Percentiles rank a stretch among this genome's conserved stretches.
These are phyloP conservation scores for Diutina sp. DNA, from an alignment of 1,139 yeast species.

Conservation along the genomic window DNA sequence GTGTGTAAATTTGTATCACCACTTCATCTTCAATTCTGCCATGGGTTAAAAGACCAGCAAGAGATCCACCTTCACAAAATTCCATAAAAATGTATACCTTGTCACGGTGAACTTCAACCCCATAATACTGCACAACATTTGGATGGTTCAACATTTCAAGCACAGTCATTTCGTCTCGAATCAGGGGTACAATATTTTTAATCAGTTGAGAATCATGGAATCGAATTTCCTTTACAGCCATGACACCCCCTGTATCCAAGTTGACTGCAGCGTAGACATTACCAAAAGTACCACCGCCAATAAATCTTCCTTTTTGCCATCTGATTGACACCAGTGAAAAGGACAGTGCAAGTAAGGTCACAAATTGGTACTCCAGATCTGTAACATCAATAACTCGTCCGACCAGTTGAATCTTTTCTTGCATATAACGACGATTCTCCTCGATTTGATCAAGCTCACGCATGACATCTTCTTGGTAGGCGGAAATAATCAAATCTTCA, in stretches of 20 bases:
- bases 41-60: constrained; percentile 65
- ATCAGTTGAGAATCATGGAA: constrained; percentile 84
- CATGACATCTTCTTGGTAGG: constrained; percentile 48
- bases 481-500: constrained; percentile 45
- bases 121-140: constrained; percentile 89
- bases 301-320: constrained; percentile 92
- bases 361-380: constrained; percentile 77
- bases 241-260: constrained; percentile 87
- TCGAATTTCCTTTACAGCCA: constrained; percentile 94
- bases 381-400: constrained; percentile 86
- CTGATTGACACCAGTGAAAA: constrained; percentile 85
- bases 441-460: constrained; percentile 50
- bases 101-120: constrained; percentile 95
- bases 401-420: constrained; percentile 40
- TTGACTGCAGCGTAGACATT: constrained; percentile 87
- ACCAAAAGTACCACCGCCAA: constrained; percentile 96
- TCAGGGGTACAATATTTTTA: constrained; percentile 74
- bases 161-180: constrained; percentile 94
- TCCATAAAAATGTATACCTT: constrained; percentile 96
- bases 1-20: constrained; percentile 79
- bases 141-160: constrained; percentile 92
- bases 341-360: constrained; percentile 78
- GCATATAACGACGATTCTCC: constrained; percentile 34
- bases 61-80: constrained; percentile 91
- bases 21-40: constrained; percentile 94